Conservation (phyloP, 75 land plant genomes). For the Picea glauca region DNA sequence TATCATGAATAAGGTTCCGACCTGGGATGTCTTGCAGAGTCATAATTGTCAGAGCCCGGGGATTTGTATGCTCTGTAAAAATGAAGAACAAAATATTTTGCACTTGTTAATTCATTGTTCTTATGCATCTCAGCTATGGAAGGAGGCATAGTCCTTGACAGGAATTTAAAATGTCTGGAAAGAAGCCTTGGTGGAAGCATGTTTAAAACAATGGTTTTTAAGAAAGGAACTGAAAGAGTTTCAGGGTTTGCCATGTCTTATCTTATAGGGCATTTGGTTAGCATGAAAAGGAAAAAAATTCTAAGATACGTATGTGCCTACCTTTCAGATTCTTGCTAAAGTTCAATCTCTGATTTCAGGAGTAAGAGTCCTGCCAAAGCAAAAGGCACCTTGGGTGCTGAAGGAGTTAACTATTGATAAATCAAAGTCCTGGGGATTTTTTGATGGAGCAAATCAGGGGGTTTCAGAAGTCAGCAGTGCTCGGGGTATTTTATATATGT, state of each 20-base stretch:
- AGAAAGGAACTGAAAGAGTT: neutral
- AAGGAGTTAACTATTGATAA: no score
- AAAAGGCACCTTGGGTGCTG: no score
- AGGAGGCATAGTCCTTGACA: neutral
- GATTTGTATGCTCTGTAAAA: neutral
- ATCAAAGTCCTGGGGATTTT: no score
- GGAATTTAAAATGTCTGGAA: neutral
- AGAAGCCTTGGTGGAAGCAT: neutral
- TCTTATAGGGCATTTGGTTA: neutral
- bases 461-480: no score
- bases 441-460: no score
- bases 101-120: neutral
- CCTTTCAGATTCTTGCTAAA: no score
- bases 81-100: neutral
- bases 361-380: no score
- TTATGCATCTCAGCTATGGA: neutral
- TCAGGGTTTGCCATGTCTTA: neutral
- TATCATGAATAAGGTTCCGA: neutral
- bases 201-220: neutral
- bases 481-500: no score
- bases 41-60: neutral
- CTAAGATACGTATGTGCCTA: no score
- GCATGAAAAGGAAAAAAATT: no score
- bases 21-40: neutral
- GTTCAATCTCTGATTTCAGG: no score